Conservation (phyloP, 2,329 filamentous ascomycete genomes). For the Pseudopyricularia cyperi region DNA sequence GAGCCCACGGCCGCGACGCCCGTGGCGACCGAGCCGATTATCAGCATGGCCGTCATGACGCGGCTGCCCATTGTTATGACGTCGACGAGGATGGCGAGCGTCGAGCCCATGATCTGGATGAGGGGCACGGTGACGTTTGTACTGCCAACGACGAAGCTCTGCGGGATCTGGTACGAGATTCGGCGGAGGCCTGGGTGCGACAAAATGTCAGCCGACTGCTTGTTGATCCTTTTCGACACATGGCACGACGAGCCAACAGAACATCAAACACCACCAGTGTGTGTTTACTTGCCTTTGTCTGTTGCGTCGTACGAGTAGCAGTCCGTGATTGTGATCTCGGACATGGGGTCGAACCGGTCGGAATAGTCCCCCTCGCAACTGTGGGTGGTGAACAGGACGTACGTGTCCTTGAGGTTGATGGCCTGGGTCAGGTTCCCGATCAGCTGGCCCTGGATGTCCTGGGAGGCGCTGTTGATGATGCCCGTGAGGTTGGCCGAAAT, state of each 20-base stretch:
- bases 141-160: slow-evolving; percentile 8
- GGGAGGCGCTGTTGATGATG: slow-evolving; percentile 6
- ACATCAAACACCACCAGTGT: neutral
- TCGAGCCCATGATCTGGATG: slow-evolving; percentile 6
- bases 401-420: slow-evolving; percentile 10
- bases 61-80: slow-evolving; percentile 8
- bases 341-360: slow-evolving; percentile 4
- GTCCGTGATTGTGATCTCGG: slow-evolving; percentile 3
- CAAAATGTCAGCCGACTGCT: neutral
- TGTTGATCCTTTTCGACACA: neutral
- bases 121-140: slow-evolving; percentile 12
- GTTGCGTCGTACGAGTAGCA: slow-evolving; percentile 3
- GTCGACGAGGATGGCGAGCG: slow-evolving; percentile 6
- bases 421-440: slow-evolving; percentile 9
- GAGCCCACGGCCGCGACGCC: slow-evolving; percentile 9
- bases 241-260: neutral
- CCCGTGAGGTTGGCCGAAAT: slow-evolving; percentile 5
- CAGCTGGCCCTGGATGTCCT: slow-evolving; percentile 11
- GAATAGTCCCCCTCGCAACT: slow-evolving; percentile 11
- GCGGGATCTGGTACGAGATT: slow-evolving; percentile 11
- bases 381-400: slow-evolving; percentile 9
- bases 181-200: slow-evolving; percentile 8
- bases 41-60: slow-evolving; percentile 8
- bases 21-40: slow-evolving; percentile 6
- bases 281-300: neutral